These are phyloP conservation scores for Dothidotthia symphoricarpi DNA, from an alignment of 2,329 filamentous ascomycete species.

Conservation along the genomic window DNA sequence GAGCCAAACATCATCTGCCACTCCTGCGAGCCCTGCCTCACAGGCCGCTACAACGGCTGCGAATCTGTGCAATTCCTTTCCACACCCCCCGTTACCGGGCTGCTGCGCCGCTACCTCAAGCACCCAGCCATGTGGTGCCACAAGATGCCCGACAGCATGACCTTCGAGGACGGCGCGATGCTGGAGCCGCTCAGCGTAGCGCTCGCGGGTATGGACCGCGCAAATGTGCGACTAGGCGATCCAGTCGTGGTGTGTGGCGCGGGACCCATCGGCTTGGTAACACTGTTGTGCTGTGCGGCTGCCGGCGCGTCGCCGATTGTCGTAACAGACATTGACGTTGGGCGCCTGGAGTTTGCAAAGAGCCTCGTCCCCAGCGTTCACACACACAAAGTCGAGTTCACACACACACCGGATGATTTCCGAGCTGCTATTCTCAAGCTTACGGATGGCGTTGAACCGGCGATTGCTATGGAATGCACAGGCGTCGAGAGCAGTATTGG, in stretches of 20 bases:
- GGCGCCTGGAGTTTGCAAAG: conserved; percentile 79
- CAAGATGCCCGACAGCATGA: conserved; percentile 84
- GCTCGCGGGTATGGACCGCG: conserved; percentile 81
- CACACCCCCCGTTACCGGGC: conserved; percentile 82
- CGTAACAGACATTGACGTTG: conserved; percentile 91
- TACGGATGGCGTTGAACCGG: conserved; percentile 77
- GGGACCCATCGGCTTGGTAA: conserved; percentile 89
- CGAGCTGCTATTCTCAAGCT: conserved; percentile 66
- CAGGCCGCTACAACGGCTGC: conserved; percentile 93
- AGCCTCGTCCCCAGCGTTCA: conserved; percentile 74
- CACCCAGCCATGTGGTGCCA: conserved; percentile 94
- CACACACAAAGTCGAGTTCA: conserved; percentile 73
- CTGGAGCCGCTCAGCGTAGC: conserved; percentile 89
- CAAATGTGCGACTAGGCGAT: conserved; percentile 78
- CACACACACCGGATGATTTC: conserved; percentile 65
- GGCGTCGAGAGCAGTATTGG: conserved; percentile 88
- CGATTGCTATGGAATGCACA: conserved; percentile 85
- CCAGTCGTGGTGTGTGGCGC: conserved; percentile 87
- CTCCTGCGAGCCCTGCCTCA: conserved; percentile 85
- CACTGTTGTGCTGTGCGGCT: conserved; percentile 77
- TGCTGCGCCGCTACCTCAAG: conserved; percentile 89
- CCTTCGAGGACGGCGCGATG: conserved; percentile 85
- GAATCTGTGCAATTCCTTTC: conserved; percentile 82
- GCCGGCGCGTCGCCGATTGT: conserved; percentile 88
- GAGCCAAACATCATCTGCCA: conserved; percentile 94